Conservation (phyloP, 768 basidiomycete genomes). For the Glaciozyma antarctica region DNA sequence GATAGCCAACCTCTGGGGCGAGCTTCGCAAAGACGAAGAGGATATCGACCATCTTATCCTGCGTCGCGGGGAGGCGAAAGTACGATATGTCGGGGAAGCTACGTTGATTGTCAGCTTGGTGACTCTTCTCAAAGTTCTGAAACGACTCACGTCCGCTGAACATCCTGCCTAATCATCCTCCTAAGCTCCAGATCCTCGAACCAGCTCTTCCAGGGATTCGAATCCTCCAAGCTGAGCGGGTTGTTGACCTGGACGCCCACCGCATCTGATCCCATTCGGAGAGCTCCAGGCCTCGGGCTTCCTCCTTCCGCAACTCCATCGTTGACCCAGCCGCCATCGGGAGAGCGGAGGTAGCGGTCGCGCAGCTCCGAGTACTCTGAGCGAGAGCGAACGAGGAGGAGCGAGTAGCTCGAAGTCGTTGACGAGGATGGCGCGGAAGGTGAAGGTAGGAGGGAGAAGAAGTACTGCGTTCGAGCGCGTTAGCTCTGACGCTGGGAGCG, state of each 20-base stretch:
- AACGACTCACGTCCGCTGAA: conserved; percentile 74
- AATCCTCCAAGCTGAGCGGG: conserved; percentile 16
- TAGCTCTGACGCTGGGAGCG: conserved; percentile 7
- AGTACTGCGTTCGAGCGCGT: conserved; percentile 19
- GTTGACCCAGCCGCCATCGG: conserved; percentile 73
- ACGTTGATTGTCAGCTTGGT: conserved; percentile 1
- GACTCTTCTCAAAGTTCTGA: background rate
- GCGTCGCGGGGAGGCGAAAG: conserved; percentile 67
- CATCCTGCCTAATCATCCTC: conserved; percentile 84
- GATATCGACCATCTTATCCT: conserved; percentile 70
- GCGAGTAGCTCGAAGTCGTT: conserved; percentile 21
- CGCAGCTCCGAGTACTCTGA: conserved; percentile 50
- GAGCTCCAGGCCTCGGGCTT: conserved; percentile 43
- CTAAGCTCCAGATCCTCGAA: conserved; percentile 80
- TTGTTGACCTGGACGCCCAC: conserved; percentile 17
- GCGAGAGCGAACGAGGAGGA: conserved; percentile 29
- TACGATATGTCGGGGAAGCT: conserved; percentile 95
- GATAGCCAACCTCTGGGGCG: conserved; percentile 77
- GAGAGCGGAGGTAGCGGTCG: conserved; percentile 64
- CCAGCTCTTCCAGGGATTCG: conserved; percentile 96
- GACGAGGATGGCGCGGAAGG: conserved; percentile 19
- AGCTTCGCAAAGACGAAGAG: conserved; percentile 73
- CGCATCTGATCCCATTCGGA: conserved; percentile 47
- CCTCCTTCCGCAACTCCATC: conserved; percentile 41
- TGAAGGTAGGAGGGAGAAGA: conserved; percentile 24